phyloP scores from a whole-genome alignment of 2,329 filamentous ascomycete genomes.

The Colletotrichum agaves region DNA sequence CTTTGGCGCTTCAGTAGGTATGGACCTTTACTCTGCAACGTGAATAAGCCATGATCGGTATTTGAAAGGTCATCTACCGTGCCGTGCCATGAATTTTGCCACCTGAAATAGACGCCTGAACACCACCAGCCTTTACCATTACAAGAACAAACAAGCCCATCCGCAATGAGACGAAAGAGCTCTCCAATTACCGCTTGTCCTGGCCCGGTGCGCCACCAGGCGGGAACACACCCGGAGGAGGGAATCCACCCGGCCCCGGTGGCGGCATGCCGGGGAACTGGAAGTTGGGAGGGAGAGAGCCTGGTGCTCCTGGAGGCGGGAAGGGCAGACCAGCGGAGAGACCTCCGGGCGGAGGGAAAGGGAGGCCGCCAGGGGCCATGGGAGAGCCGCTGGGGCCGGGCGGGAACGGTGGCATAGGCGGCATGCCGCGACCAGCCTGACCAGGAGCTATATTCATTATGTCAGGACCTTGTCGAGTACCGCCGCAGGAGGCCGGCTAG shows the following conservation, averaged over 20 bases:
- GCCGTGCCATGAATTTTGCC: slow-evolving; percentile 31
- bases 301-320: slow-evolving; percentile 41
- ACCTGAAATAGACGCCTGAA: slow-evolving; percentile 44
- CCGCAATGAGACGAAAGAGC: neutral
- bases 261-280: slow-evolving; percentile 59
- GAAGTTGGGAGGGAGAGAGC: slow-evolving; percentile 60
- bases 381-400: slow-evolving; percentile 51
- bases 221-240: slow-evolving; percentile 49
- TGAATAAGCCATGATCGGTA: slow-evolving; percentile 23
- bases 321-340: slow-evolving; percentile 45
- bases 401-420: slow-evolving; percentile 57
- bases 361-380: slow-evolving; percentile 54
- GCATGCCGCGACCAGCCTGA: slow-evolving; percentile 62
- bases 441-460: slow-evolving; percentile 54
- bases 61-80: slow-evolving; percentile 17
- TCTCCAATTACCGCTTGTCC: slow-evolving; percentile 49
- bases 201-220: slow-evolving; percentile 49
- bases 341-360: slow-evolving; percentile 54
- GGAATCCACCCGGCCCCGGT: slow-evolving; percentile 49
- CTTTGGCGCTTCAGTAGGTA: neutral
- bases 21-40: neutral
- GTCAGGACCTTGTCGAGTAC: neutral
- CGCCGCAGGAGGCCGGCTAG: no score
- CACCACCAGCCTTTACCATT: slow-evolving; percentile 42
- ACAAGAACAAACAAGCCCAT: slow-evolving; percentile 17